Percentiles rank a stretch among this genome's conserved stretches.
These are phyloP conservation scores for Fusarium marasasianum DNA, from an alignment of 2,329 filamentous ascomycete genomes.

Conservation along the genomic window DNA sequence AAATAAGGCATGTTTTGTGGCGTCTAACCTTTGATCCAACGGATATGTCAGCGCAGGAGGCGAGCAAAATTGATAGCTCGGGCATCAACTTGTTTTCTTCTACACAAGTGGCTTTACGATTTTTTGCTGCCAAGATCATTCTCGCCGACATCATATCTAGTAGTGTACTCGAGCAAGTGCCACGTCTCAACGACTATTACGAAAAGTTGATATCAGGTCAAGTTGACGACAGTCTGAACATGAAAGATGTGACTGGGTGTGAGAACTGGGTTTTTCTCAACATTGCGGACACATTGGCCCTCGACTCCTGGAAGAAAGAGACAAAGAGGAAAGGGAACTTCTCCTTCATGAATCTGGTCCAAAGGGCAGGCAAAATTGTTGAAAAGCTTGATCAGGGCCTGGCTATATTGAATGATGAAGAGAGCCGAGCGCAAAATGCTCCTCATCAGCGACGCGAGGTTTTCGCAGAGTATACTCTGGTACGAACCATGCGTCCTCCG, in stretches of 20 bases:
- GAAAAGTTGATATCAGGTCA: neutral
- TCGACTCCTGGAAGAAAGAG: slow-evolving; percentile 4
- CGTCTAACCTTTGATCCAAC: neutral
- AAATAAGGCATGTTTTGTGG: neutral
- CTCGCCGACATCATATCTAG: slow-evolving; percentile 31
- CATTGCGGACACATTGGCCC: neutral
- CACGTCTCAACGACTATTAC: neutral
- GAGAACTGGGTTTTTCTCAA: slow-evolving; percentile 7
- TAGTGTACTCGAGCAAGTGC: neutral
- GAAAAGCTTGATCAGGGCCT: neutral
- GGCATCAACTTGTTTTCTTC: neutral
- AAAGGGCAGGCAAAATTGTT: neutral
- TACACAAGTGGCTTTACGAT: slow-evolving; percentile 50
- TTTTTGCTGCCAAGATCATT: slow-evolving; percentile 48
- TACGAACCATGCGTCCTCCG: neutral
- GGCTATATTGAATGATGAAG: neutral
- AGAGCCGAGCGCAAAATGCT: fast-evolving
- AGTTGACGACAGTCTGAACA: neutral
- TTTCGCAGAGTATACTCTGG: neutral
- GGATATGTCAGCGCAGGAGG: neutral
- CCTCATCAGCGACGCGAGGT: neutral
- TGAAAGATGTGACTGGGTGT: slow-evolving; percentile 3
- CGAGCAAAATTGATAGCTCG: neutral
- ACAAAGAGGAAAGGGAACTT: neutral
- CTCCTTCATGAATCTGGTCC: neutral